Evolutionary conservation across 2,329 filamentous ascomycete species (phyloP).

Genomic region (Ophiostoma sp.): DNA sequence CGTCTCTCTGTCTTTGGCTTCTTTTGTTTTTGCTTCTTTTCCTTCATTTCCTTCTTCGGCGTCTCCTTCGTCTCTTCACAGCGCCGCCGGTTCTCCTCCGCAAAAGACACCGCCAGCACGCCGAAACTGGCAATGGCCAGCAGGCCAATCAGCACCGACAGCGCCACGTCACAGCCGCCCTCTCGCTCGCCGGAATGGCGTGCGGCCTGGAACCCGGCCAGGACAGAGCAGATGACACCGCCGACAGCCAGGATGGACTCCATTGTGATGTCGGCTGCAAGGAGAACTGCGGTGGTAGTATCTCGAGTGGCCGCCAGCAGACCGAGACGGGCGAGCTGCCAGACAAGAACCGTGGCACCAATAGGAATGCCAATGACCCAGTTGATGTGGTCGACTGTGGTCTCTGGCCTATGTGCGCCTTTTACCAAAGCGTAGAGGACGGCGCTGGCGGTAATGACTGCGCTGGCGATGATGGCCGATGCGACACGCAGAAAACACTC

Average conservation of each 20-base stretch:
- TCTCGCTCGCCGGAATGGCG: neutral
- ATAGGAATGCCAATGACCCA: neutral
- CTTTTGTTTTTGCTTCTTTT: neutral
- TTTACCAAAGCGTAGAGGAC: neutral
- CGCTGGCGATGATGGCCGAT: neutral
- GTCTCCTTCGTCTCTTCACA: neutral
- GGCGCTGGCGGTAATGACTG: neutral
- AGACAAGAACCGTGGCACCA: neutral
- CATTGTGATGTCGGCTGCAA: neutral
- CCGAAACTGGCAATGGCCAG: neutral
- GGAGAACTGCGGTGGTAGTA: neutral
- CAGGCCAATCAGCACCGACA: neutral
- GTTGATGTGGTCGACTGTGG: neutral
- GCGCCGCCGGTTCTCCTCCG: neutral
- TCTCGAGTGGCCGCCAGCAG: neutral
- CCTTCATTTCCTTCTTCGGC: neutral
- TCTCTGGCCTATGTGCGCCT: neutral
- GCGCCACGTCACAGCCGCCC: neutral
- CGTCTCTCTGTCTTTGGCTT: neutral
- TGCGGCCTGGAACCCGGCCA: neutral
- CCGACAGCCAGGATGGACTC: neutral
- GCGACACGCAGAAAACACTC: neutral
- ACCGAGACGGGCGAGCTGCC: neutral
- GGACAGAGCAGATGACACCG: neutral
- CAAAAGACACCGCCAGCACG: neutral